phyloP scores from a whole-genome alignment of 306 rosid genomes.

The Gastrolobium villosum region DNA sequence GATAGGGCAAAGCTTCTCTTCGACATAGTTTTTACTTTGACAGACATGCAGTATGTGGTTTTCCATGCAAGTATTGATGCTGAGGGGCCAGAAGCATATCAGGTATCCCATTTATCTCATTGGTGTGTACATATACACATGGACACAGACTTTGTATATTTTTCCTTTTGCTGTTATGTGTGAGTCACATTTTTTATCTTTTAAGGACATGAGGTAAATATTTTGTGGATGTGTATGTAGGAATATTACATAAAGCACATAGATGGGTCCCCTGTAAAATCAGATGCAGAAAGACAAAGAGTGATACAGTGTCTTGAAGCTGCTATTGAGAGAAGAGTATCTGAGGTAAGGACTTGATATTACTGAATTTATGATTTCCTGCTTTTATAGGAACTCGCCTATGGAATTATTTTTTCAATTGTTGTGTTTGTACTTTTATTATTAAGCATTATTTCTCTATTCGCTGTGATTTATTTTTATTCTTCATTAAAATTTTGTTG shows the following conservation, averaged over 20 bases:
- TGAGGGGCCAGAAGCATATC: constrained; percentile 90
- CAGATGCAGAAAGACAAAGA: constrained; percentile 96
- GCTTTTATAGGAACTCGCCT: neutral
- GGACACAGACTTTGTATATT: neutral
- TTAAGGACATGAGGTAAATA: constrained; percentile 41
- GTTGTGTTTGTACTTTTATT: neutral
- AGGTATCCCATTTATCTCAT: constrained; percentile 58
- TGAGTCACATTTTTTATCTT: constrained; percentile 9
- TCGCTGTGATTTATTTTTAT: constrained; percentile 16
- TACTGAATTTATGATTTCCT: constrained; percentile 29
- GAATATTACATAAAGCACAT: constrained; percentile 91
- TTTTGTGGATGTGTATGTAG: constrained; percentile 56
- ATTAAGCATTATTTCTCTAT: neutral
- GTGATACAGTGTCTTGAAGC: constrained; percentile 96
- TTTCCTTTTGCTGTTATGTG: constrained; percentile 31
- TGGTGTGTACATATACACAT: constrained; percentile 12
- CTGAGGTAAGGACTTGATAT: constrained; percentile 63
- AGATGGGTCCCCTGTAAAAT: constrained; percentile 97
- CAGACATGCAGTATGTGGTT: constrained; percentile 96
- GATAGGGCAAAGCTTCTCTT: constrained; percentile 96
- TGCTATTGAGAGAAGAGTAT: constrained; percentile 93
- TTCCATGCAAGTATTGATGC: constrained; percentile 90
- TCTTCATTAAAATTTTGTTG: constrained; percentile 30
- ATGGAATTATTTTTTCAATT: neutral
- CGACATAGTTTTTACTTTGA: constrained; percentile 93